Conservation (phyloP, 345 rosid genomes). For the Isatis tinctoria region DNA sequence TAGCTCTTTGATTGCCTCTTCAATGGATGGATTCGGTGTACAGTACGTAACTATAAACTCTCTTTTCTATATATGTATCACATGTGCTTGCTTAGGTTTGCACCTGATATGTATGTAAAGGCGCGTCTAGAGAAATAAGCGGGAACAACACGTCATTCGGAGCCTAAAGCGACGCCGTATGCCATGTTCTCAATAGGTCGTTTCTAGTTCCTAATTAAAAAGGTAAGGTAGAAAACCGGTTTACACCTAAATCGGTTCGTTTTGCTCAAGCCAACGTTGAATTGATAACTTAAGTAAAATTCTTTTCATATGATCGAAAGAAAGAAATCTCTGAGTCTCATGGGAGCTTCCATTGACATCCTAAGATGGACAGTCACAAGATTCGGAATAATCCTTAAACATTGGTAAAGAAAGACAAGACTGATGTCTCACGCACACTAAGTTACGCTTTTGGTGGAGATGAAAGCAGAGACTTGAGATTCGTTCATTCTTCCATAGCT, state of each 20-base stretch:
- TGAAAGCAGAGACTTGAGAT: background rate
- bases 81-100: background rate
- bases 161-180: background rate
- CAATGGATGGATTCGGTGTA: background rate
- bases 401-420: background rate
- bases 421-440: background rate
- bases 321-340: background rate
- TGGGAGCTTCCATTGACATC: background rate
- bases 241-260: background rate
- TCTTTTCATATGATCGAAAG: background rate
- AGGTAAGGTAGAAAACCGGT: background rate
- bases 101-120: background rate
- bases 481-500: slow-evolving; percentile 68
- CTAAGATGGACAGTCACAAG: background rate
- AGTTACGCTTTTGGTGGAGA: background rate
- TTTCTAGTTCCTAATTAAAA: background rate
- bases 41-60: background rate
- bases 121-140: slow-evolving; percentile 6
- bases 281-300: background rate
- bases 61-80: background rate
- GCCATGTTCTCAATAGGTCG: background rate
- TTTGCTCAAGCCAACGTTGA: background rate
- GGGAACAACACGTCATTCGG: slow-evolving; percentile 10
- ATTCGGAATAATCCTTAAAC: slow-evolving; percentile 18
- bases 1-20: background rate